Evolutionary conservation across 495 filamentous ascomycete genomes (phyloP), one percentile per base, ranked within the genome.

Genomic region (Daldinia vernicosa): DNA sequence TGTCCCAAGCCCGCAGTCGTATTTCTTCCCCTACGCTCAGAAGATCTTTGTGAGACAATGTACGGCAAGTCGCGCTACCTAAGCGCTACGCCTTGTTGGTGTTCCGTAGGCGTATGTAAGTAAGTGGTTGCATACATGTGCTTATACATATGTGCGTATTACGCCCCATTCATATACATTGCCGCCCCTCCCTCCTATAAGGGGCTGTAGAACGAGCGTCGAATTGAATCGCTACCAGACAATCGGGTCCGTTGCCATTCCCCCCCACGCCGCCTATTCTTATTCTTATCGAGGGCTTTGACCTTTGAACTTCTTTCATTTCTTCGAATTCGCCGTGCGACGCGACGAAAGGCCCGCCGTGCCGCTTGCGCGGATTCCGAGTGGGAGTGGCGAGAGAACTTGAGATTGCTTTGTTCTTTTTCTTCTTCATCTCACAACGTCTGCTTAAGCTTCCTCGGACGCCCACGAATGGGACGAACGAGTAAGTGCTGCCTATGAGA

Each of bases 171-270:
- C 60, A 64, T 60, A 47, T 61, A 55, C 57, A 28, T 57, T 66
- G 58, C 70, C 61, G 61, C 66, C 70, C 66, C 61, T 64, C 61
- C 57, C 53, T 60, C 56, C 43, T 66, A 66, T 50, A 55, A 55
- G 33, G 53, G 26, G 52, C 50, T 62, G 58, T 63, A 73, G 66
- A 66, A n/a, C 12, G 52, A 53, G 37, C 43, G 62, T 60, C 27
- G 40, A 65, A 69, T 60, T 19, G 40, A 65, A 69, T 69, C 56
- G 65, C 61, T 68, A 73, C 61, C 70, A 58, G 32, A 69, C 56
- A 66, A 54, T 62, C 70, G 70, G 70, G 70, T 69, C 59, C 43
- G 28, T 59, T 37, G 14, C 53, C 6, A 11, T 4, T 24, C 28
- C 30, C 66, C 51, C 62, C 50, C 62, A 51, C 51, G 45, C 39